Base-by-base conservation (phyloP, 2,329 filamentous ascomycete genomes). In the Paracorniculantispora psalliotae region DNA sequence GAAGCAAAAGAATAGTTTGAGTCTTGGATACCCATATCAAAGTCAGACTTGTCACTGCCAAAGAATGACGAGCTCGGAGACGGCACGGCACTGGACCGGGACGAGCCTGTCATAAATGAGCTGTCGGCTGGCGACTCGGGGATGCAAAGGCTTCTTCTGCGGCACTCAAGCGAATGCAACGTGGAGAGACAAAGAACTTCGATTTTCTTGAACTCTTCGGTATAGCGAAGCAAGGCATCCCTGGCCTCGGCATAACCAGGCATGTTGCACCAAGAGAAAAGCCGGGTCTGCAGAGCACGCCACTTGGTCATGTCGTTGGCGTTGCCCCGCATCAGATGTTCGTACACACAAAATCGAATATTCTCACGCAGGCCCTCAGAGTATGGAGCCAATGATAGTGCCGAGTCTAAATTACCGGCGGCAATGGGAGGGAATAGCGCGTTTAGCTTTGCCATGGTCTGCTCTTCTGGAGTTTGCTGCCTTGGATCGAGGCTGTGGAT, bases 341-440 rank as follows among this genome's bases (percentile, higher is more conserved):
- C 67, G 41, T 69, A 74, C 1, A 75, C 62, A 9, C 66, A 66
- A 43, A 75, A 72, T 4, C 73, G 67, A 47, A 75, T 67, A 56
- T 66, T 74, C 19, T 71, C 70, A 2, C 70, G 68, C n/a, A 74
- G 61, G 0, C 68, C 66, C 2, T 63, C 51, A 0, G 72, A 68
- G 59, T 68, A 70, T 1, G 71, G 70, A 12, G 64, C 64, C 8
- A 68, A 63, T 19, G 70, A 65, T 4, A 65, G 9, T 30, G 69
- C 67, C 2, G 69, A 61, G 2, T 59, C 55, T 17, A 63, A 53
- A 35, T 63, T 59, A 19, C 68, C 60, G 12, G 68, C 59, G 9
- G 64, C 54, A 10, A 63, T 57, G 1, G 71, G 59, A 1, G 73
- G 71, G 35, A 75, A 72, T 21, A 75, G 62, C 6, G 73, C 67